Evolutionary conservation across 371 early-diverging fungal species (phyloP).

Genomic region (Mortierella sp.): DNA sequence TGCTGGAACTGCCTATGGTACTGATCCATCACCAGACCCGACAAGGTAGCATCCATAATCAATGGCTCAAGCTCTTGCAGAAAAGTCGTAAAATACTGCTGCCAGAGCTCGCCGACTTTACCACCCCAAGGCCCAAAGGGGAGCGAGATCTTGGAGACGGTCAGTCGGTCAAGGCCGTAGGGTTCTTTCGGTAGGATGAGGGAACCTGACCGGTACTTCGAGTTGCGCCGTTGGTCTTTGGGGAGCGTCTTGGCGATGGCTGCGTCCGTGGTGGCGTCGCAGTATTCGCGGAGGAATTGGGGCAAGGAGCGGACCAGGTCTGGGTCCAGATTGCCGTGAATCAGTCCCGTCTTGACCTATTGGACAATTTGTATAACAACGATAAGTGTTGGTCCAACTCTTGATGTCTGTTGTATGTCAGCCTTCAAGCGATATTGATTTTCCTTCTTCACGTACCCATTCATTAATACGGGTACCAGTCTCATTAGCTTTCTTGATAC

Average conservation of each 20-base stretch:
- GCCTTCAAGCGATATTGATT: background rate
- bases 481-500: slow-evolving; percentile 44
- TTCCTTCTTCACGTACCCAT: slow-evolving; percentile 39
- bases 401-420: background rate
- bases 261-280: slow-evolving; percentile 30
- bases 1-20: slow-evolving; percentile 41
- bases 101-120: slow-evolving; percentile 49
- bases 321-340: slow-evolving; percentile 55
- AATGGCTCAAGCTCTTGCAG: slow-evolving; percentile 45
- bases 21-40: slow-evolving; percentile 53
- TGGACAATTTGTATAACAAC: background rate
- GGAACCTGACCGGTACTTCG: background rate
- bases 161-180: slow-evolving; percentile 34
- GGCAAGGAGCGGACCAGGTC: slow-evolving; percentile 46
- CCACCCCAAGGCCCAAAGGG: slow-evolving; percentile 56
- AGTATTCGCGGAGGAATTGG: slow-evolving; percentile 38
- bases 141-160: slow-evolving; percentile 37
- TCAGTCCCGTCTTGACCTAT: slow-evolving; percentile 55
- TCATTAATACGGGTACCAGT: slow-evolving; percentile 49
- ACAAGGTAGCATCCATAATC: slow-evolving; percentile 49
- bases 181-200: slow-evolving; percentile 17
- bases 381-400: background rate
- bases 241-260: background rate
- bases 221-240: background rate
- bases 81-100: slow-evolving; percentile 39